Evolutionary conservation across 768 basidiomycete genomes (phyloP).

Genomic region (Calocera cornea): DNA sequence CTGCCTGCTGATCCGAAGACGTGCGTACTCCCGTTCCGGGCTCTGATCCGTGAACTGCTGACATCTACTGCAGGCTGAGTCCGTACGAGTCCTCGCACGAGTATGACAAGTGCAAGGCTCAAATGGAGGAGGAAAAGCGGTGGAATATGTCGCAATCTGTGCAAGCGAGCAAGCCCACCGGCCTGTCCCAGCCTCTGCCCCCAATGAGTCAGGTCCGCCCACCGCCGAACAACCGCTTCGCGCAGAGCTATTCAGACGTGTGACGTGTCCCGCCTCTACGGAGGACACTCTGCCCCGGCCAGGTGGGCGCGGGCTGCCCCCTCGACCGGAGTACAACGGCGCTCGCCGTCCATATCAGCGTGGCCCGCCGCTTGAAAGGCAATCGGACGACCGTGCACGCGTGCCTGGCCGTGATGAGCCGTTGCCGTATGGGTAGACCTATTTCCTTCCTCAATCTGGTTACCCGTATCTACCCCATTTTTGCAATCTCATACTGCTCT

Average conservation of each 20-base stretch:
- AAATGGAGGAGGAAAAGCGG: not conserved
- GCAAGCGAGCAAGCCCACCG: not conserved
- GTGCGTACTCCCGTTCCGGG: conserved; percentile 21
- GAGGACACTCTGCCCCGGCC: not conserved
- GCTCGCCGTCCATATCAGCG: not conserved
- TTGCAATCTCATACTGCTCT: no score
- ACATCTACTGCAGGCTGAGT: conserved; percentile 38
- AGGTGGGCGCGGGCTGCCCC: not conserved
- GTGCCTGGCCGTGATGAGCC: not conserved
- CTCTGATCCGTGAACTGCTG: conserved; percentile 2
- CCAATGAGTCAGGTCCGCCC: no score
- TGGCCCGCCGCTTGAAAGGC: not conserved
- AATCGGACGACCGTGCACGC: not conserved
- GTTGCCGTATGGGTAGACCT: not conserved
- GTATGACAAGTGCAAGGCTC: conserved; percentile 39
- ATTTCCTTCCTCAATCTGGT: not conserved
- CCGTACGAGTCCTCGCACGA: conserved; percentile 72
- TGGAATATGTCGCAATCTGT: not conserved
- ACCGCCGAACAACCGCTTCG: not conserved
- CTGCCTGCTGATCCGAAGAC: conserved; percentile 34
- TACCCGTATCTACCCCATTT: no score
- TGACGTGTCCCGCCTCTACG: not conserved
- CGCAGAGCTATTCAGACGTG: not conserved
- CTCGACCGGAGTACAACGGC: not conserved
- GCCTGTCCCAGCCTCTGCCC: not conserved